phyloP scores from a whole-genome alignment of 2,329 filamentous ascomycete genomes.

The Sporothrix schenckii region DNA sequence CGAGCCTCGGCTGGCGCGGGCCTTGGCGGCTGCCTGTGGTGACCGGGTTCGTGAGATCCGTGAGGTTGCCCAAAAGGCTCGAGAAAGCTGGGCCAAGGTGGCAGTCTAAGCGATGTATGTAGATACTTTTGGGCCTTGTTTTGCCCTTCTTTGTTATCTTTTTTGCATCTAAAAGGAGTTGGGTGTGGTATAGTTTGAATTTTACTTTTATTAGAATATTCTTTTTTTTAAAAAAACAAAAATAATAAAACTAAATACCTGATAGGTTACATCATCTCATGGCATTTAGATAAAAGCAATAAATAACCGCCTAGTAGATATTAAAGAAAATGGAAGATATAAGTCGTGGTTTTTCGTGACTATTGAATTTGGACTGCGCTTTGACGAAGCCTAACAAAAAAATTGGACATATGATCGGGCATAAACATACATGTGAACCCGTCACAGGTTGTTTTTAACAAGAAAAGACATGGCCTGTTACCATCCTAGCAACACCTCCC shows the following conservation, averaged over 20 bases:
- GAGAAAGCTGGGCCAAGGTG: conserved; percentile 53
- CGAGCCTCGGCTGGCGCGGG: conserved; percentile 50
- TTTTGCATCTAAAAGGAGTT: conserved; percentile 9
- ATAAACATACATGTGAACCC: too few relatives aligned
- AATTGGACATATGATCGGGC: too few relatives aligned
- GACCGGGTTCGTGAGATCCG: conserved; percentile 58
- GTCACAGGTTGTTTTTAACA: too few relatives aligned
- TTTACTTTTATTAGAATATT: neutral
- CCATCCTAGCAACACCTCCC: neutral
- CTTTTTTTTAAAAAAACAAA: too few relatives aligned
- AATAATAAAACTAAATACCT: neutral
- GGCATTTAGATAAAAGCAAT: neutral
- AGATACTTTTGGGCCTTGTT: neutral
- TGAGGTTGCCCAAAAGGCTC: conserved; percentile 53
- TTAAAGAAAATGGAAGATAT: neutral
- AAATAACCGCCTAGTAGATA: too few relatives aligned
- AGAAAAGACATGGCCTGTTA: neutral
- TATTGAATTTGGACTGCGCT: neutral
- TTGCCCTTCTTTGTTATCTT: neutral
- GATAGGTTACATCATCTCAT: neutral
- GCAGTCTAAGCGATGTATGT: conserved; percentile 35
- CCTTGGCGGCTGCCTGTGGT: conserved; percentile 56
- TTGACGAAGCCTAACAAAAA: neutral
- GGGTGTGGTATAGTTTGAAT: neutral
- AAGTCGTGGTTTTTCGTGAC: too few relatives aligned